A percentile compares a stretch with the other conserved stretches of the same genome.
Evolutionary conservation across 495 filamentous ascomycete species (phyloP).

Genomic region (Neurospora sp.): DNA sequence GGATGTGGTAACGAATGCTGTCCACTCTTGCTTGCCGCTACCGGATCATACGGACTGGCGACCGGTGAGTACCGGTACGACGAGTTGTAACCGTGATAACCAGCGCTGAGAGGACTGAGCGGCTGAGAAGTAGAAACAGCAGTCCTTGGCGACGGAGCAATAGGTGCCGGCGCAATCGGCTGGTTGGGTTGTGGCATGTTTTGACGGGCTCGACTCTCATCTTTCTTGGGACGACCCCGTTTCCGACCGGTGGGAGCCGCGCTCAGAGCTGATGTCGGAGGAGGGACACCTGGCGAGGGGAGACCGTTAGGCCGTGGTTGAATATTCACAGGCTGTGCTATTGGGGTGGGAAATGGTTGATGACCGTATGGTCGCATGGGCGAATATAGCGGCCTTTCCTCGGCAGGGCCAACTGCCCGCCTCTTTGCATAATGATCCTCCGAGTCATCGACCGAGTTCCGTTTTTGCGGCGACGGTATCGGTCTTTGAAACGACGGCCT

Average conservation of each 20-base stretch:
- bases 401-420: conserved; percentile 25
- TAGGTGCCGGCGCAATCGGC: conserved; percentile 26
- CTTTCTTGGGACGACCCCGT: conserved; percentile 23
- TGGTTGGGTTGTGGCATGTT: conserved; percentile 22
- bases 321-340: conserved; percentile 12
- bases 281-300: conserved; percentile 12
- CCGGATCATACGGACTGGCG: not conserved
- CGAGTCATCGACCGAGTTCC: conserved; percentile 34
- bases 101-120: not conserved
- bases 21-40: not conserved
- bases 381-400: conserved; percentile 10
- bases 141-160: conserved; percentile 15
- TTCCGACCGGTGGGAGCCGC: conserved; percentile 14
- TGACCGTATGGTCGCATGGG: conserved; percentile 12
- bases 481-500: conserved; percentile 7
- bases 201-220: conserved; percentile 9
- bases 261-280: conserved; percentile 15
- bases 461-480: conserved; percentile 29
- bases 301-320: conserved; percentile 33
- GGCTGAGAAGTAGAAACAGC: not conserved
- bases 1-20: not conserved
- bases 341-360: conserved; percentile 15
- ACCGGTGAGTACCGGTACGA: not conserved
- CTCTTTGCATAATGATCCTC: conserved; percentile 31
- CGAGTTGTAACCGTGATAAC: not conserved